Percentiles rank a stretch among this genome's conserved stretches.
Evolutionary conservation across 495 filamentous ascomycete genomes (phyloP).

Genomic region (Trichoderma erinaceum): DNA sequence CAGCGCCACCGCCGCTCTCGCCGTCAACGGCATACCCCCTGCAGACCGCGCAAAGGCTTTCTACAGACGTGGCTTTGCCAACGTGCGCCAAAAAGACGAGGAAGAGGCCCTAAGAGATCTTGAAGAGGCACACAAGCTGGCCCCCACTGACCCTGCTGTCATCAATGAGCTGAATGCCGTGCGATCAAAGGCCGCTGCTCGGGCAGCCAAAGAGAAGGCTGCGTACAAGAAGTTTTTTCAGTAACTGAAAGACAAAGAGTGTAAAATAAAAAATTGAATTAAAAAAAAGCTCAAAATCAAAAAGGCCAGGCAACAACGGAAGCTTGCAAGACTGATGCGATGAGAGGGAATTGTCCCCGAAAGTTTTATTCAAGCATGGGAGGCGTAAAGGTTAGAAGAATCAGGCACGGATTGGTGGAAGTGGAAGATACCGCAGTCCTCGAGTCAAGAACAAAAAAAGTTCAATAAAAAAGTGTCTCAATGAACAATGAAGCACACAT

Average conservation of each 20-base stretch:
- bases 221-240: constrained; percentile 84
- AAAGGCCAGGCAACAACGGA: background rate
- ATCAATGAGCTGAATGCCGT: constrained; percentile 64
- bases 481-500: too few species aligned
- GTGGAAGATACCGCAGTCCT: background rate
- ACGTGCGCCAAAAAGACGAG: constrained; percentile 72
- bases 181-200: constrained; percentile 66
- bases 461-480: too few species aligned
- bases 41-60: constrained; percentile 83
- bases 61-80: constrained; percentile 73
- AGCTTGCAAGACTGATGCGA: background rate
- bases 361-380: background rate
- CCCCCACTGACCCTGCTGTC: constrained; percentile 71
- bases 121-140: constrained; percentile 66
- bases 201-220: constrained; percentile 79
- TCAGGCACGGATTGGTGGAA: background rate
- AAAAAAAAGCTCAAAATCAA: background rate
- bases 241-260: constrained; percentile 16
- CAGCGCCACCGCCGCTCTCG: constrained; percentile 67
- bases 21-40: constrained; percentile 56
- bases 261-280: background rate
- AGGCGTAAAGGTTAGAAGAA: background rate
- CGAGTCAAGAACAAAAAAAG: background rate
- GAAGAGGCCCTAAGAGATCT: constrained; percentile 74
- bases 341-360: background rate